These are phyloP conservation scores for Xylariaceae sp. DNA, from an alignment of 2,329 filamentous ascomycete genomes.

Conservation along the genomic window DNA sequence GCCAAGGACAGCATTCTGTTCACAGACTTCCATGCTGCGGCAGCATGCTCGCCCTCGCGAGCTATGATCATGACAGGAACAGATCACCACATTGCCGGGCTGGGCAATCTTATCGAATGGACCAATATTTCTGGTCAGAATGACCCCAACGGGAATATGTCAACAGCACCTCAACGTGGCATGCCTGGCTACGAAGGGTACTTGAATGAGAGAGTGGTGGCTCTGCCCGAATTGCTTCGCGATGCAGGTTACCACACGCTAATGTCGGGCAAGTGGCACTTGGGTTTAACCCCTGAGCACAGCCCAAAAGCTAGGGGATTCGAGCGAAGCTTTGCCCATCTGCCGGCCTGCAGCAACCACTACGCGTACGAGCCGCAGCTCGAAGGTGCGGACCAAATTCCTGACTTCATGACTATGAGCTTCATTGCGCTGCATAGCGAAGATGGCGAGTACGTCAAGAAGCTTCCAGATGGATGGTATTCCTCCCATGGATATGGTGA, in stretches of 20 bases:
- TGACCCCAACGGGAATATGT: conserved; percentile 41
- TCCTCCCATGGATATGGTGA: conserved; percentile 60
- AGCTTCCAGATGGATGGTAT: conserved; percentile 59
- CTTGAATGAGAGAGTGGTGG: conserved; percentile 64
- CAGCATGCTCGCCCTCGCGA: conserved; percentile 68
- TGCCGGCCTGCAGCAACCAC: conserved; percentile 66
- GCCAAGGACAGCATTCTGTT: conserved; percentile 61
- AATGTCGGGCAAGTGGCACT: conserved; percentile 70
- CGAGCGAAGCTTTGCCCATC: conserved; percentile 63
- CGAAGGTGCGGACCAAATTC: conserved; percentile 48
- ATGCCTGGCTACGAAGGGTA: conserved; percentile 70
- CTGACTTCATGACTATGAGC: conserved; percentile 48
- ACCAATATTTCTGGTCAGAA: conserved; percentile 45
- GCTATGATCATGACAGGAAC: conserved; percentile 73
- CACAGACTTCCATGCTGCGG: conserved; percentile 69
- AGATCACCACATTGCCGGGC: conserved; percentile 64
- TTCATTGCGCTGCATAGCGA: conserved; percentile 49
- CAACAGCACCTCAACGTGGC: conserved; percentile 54
- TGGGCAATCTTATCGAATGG: conserved; percentile 66
- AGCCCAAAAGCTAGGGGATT: conserved; percentile 65
- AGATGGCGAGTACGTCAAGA: conserved; percentile 47
- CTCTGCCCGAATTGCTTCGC: conserved; percentile 63
- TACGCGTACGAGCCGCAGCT: conserved; percentile 57
- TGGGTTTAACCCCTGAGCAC: conserved; percentile 64
- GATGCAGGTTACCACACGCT: conserved; percentile 66